Conservation (phyloP, 306 rosid genomes). For the Gleditsia sinensis region DNA sequence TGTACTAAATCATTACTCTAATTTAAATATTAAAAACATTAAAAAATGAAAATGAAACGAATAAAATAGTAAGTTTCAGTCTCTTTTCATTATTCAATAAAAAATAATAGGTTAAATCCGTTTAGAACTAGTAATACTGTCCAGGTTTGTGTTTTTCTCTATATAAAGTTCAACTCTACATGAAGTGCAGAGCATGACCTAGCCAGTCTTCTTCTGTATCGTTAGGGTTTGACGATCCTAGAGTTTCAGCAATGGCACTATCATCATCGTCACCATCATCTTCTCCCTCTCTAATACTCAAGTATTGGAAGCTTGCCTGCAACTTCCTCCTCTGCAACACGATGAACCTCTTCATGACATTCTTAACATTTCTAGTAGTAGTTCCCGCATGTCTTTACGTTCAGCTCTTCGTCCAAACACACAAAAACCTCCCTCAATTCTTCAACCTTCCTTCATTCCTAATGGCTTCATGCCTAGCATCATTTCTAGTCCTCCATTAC, state of each 20-base stretch:
- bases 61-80: no score
- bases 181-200: background rate
- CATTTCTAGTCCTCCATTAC: background rate
- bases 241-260: background rate
- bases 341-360: background rate
- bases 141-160: background rate
- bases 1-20: no score
- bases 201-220: background rate
- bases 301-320: background rate
- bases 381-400: conserved; percentile 7
- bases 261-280: background rate
- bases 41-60: no score
- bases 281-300: background rate
- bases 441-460: conserved; percentile 15
- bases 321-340: background rate
- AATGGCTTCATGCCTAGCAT: background rate
- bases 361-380: conserved; percentile 6
- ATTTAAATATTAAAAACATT: no score
- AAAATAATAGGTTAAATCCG: no score
- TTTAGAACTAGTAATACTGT: no score
- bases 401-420: background rate
- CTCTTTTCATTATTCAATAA: no score
- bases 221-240: no score
- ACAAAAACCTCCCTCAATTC: no score
- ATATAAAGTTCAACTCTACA: background rate